Base-by-base conservation (phyloP, 108 stramenopile genomes). In the Fragilaria crotonensis region DNA sequence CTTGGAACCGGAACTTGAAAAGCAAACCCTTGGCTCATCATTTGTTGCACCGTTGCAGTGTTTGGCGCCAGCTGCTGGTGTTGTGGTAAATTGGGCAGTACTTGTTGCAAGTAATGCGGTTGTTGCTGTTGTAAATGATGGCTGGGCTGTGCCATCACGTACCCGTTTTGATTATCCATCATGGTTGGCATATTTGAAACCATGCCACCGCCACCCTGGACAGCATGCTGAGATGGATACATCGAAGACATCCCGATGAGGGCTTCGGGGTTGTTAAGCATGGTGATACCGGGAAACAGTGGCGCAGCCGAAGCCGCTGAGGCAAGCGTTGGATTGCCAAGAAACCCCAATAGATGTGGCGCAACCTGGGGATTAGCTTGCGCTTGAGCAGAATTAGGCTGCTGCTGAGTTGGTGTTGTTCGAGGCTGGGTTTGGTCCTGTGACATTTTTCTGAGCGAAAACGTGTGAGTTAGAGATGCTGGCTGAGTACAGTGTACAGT, bases 261-360 rank as follows among this genome's bases (percentile, higher is more conserved):
- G 1, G 77, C 77, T 23, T 60, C 72, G 7, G 73, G 73, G 51
- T 74, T 73, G 26, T 65, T 72, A 23, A 74, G 48, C 67, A 77
- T 77, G 2, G 71, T 70, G 5, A 70, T 66, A 0, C 70, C 67
- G n/a, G 70, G 71, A 45, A 72, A 67, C 28, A 70, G 45, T 0
- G 75, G 75, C 18, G 66, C 65, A 3, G 63, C 67, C 3, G 62
- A 69, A 26, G 71, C 76, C 5, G 71, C 68, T 3, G 75, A 66
- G 1, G 76, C 76, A 19, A 77, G 30, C 20, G 71, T 62, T 30
- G 76, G 76, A 50, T 73, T 72, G 4, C 66, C 66, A 66, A 73
- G 64, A 5, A 72, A 65, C 25, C 55, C 66, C 67, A 76, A 52
- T 25, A 72, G 25, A 41, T 69, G 45, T 44, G 59, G 20, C 27